phyloP scores from a whole-genome alignment of 2,329 filamentous ascomycete genomes.

The Sporothrix luriei region DNA sequence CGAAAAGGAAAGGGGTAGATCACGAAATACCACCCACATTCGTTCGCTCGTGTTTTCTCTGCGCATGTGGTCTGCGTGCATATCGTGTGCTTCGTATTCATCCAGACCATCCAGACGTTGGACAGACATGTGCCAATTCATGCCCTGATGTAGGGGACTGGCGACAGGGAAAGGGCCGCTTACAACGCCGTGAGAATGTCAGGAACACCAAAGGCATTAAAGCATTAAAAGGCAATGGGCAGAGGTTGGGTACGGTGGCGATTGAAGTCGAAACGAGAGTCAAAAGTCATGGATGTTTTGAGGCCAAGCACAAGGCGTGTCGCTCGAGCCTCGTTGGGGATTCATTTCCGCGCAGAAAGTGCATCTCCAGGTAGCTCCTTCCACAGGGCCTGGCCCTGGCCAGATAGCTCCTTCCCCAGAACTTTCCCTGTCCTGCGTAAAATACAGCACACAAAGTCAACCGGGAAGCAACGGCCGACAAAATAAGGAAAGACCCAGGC shows the following conservation, averaged over 20 bases:
- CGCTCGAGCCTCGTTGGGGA: no score
- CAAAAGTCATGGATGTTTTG: neutral
- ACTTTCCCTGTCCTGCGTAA: neutral
- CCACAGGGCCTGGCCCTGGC: no score
- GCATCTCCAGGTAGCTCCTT: neutral
- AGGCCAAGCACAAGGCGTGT: neutral
- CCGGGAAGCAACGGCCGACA: neutral
- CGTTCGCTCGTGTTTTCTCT: neutral
- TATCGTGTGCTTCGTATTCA: conserved; percentile 21
- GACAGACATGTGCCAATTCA: conserved; percentile 15
- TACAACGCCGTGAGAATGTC: conserved; percentile 4
- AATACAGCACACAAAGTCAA: conserved; percentile 16
- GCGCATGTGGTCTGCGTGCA: neutral
- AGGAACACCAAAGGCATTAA: neutral
- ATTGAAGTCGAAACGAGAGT: neutral
- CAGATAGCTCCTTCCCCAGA: conserved; percentile 17
- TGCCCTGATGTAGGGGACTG: neutral
- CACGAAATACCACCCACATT: neutral
- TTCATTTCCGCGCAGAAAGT: no score
- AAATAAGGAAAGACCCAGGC: conserved; percentile 18
- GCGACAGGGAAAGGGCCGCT: neutral
- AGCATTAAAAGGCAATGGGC: neutral
- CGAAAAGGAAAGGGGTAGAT: neutral
- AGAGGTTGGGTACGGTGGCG: no score
- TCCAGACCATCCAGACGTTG: conserved; percentile 15